Base-by-base conservation (phyloP, 108 stramenopile genomes). In the Nannochloropsis salina region DNA sequence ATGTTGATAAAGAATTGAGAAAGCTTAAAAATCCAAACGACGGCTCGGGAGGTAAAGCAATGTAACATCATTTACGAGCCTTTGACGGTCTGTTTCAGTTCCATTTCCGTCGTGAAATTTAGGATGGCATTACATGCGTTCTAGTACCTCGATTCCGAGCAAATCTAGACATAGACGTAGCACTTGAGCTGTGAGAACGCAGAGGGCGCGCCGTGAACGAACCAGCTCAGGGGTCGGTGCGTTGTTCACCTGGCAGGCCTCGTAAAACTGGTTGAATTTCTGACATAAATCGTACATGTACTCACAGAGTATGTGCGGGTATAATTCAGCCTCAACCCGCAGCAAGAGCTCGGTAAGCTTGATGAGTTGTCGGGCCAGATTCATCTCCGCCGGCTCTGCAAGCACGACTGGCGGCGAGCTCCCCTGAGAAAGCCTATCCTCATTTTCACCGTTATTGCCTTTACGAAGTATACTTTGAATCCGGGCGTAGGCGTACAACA, bases 401-500 rank as follows among this genome's bases (percentile, higher is more conserved):
- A 91, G 42, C 42, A 85, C 20, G 4, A 90, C 86, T 44, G 82
- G 83, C 41, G 85, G 42, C 43, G 44, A 85, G 15, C 81, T 41
- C 22, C 83, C 42, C 42, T 74, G 88, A 6, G 83, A 87, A 9
- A 85, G 84, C 11, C 87, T 87, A 12, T 85, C 87, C 6, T 43
- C 80, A 10, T 84, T 87, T 84, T 89, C 87, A 31, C 84, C 81
- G 80, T 85, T 85, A 18, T 84, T 88, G 44, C 84, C 87, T 84
- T 44, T 51, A 12, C 45, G 22, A 4, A 80, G 41, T 8, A 22
- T 42, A 45, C 90, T 89, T 85, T 90, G 90, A 18, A 91, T 82
- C 9, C 91, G 88, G 22, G 88, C 91, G 83, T 90, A 91, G 44
- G 91, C 91, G 88, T 91, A 91, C 31, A 91, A 86, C 91, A 91